Base-by-base conservation (phyloP, 2,329 filamentous ascomycete genomes). In the Fusarium haematococcum region DNA sequence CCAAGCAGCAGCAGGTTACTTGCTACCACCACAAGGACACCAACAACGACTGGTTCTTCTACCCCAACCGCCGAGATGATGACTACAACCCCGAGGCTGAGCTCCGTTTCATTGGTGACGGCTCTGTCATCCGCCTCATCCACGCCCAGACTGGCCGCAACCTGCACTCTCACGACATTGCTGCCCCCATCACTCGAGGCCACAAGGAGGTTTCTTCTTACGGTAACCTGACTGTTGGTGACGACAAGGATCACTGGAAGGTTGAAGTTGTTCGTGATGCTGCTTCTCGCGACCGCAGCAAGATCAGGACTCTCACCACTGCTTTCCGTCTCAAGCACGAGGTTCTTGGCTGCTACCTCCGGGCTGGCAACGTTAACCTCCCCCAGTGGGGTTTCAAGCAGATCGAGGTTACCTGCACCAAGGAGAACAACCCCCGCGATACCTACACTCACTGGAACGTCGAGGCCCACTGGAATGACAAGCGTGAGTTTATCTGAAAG, bases 341-440 rank as follows among this genome's bases (percentile, higher is more conserved):
- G 48, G 88, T 91, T 65, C 88, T 98, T 65, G 94, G 94, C 76
- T 99, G 97, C 85, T 99, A 99, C 82, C 91, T 99, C 60, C 93
- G 95, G 74, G 97, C 97, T 69, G 96, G 95, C 78, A 99, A 97
- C 79, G 93, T 95, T 79, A 99, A 98, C 84, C 88, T 99, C 74
- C 97, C 97, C 61, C 97, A 98, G 82, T 99, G 97, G 97, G 97
- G 97, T 82, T 99, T 99, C 89, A 98, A 98, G 87, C 97, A 99
- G 85, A 98, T 99, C 75, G 97, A 99, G 86, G 95, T 97, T 39
- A 97, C 95, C 30, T 99, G 97, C 84, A 92, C 93, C 76, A 98
- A 97, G 87, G 91, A 93, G 77, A 98, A 98, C 87, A 97, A 96
- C 79, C 95, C 95, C 8, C 91, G 92, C 63, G 97, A 99, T 83